phyloP scores from a whole-genome alignment of 495 filamentous ascomycete species.

The Trichocladium antarcticum region DNA sequence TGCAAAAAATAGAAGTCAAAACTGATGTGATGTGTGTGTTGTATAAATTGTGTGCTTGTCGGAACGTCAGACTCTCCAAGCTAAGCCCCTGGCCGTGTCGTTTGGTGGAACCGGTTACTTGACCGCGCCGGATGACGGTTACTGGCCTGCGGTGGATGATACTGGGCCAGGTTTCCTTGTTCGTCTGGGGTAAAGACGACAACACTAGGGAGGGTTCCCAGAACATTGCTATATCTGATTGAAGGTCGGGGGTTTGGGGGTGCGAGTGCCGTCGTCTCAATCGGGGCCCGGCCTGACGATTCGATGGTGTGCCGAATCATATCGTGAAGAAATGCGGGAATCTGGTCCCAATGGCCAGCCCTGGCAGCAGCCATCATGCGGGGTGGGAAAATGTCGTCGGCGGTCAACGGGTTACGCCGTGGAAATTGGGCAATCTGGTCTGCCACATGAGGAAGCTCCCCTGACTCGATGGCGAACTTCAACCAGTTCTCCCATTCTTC shows the following conservation, averaged over 20 bases:
- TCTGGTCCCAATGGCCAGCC: slow-evolving; percentile 42
- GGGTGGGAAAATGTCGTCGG: slow-evolving; percentile 33
- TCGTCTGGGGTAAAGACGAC: slow-evolving; percentile 8
- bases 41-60: background rate
- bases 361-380: slow-evolving; percentile 36
- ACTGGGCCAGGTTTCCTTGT: background rate
- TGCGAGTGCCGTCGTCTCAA: slow-evolving; percentile 1
- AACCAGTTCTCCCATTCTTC: slow-evolving; percentile 80
- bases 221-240: slow-evolving; percentile 5
- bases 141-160: background rate
- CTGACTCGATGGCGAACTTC: slow-evolving; percentile 62
- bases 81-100: slow-evolving; percentile 1
- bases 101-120: background rate
- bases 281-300: background rate
- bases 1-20: slow-evolving; percentile 1
- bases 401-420: slow-evolving; percentile 17
- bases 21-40: background rate
- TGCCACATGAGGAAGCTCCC: slow-evolving; percentile 36
- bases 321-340: slow-evolving; percentile 39
- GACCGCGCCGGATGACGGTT: background rate
- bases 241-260: background rate
- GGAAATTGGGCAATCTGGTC: slow-evolving; percentile 30
- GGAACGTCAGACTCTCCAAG: background rate
- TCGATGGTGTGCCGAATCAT: slow-evolving; percentile 35
- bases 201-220: slow-evolving; percentile 2